These are phyloP conservation scores for Pichia kluyveri DNA, from an alignment of 805 yeast genomes.

Conservation along the genomic window DNA sequence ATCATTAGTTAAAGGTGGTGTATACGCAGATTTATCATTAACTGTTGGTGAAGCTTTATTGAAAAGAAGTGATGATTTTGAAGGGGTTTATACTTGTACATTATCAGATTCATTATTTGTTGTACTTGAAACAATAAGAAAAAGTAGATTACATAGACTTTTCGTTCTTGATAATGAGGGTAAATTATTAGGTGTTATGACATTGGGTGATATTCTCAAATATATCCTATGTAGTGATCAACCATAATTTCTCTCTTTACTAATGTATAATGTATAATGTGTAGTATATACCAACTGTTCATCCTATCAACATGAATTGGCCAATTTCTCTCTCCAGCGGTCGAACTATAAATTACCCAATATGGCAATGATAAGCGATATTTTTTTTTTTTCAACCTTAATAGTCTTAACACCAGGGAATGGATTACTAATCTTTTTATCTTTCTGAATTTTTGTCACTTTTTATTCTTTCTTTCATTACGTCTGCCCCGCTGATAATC, in stretches of 20 bases:
- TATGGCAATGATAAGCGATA: background rate
- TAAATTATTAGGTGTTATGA: conserved; percentile 69
- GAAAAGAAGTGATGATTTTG: conserved; percentile 91
- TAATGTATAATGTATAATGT: background rate
- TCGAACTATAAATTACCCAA: background rate
- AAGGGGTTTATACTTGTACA: conserved; percentile 96
- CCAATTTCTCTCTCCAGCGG: too few relatives aligned
- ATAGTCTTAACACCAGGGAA: background rate
- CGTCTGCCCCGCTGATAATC: too few relatives aligned
- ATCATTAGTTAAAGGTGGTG: conserved; percentile 87
- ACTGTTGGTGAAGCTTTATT: conserved; percentile 94
- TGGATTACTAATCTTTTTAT: too few relatives aligned
- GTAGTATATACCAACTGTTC: too few relatives aligned
- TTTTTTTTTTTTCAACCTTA: too few relatives aligned
- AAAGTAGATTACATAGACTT: conserved; percentile 83
- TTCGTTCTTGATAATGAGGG: conserved; percentile 87
- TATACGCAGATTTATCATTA: conserved; percentile 80
- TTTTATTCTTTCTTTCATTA: too few relatives aligned
- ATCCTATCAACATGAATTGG: too few relatives aligned
- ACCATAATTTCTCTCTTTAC: too few relatives aligned
- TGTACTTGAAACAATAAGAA: conserved; percentile 86
- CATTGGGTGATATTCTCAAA: conserved; percentile 82
- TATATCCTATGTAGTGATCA: conserved; percentile 48
- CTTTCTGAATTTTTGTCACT: too few relatives aligned
- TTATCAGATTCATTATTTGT: conserved; percentile 77